phyloP scores from a whole-genome alignment of 2,329 filamentous ascomycete species.

The Endocalyx cinctus region DNA sequence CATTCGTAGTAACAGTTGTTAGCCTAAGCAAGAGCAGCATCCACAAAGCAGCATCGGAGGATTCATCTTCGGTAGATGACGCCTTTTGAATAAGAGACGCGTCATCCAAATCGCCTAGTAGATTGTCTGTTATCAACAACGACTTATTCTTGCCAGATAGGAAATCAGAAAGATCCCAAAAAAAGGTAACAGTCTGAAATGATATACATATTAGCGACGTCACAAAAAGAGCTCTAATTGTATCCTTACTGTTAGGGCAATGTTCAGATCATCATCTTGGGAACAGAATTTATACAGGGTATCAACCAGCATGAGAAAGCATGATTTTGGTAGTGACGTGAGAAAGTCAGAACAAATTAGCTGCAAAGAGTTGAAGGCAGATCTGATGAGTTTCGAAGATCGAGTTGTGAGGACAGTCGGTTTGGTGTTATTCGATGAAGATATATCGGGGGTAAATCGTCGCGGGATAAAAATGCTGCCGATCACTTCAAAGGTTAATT shows the following conservation, averaged over 20 bases:
- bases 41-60: constrained; percentile 70
- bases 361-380: constrained; percentile 84
- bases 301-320: constrained; percentile 74
- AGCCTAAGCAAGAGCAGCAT: constrained; percentile 69
- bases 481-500: constrained; percentile 79
- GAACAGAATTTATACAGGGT: constrained; percentile 85
- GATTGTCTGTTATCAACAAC: constrained; percentile 53
- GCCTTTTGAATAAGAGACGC: constrained; percentile 54
- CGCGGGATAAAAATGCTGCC: constrained; percentile 67
- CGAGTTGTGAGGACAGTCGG: constrained; percentile 42
- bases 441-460: constrained; percentile 28
- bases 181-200: constrained; percentile 77
- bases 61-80: constrained; percentile 51
- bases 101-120: constrained; percentile 52
- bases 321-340: constrained; percentile 64
- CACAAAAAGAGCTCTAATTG: neutral
- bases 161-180: constrained; percentile 93
- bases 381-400: constrained; percentile 73
- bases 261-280: constrained; percentile 89
- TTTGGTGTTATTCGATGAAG: constrained; percentile 23
- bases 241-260: constrained; percentile 75
- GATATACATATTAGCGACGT: constrained; percentile 9
- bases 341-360: constrained; percentile 95
- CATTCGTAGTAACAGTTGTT: constrained; percentile 66
- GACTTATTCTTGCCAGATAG: constrained; percentile 58